Conservation (phyloP, 768 basidiomycete genomes). For the Phanerodontia chrysosporium region DNA sequence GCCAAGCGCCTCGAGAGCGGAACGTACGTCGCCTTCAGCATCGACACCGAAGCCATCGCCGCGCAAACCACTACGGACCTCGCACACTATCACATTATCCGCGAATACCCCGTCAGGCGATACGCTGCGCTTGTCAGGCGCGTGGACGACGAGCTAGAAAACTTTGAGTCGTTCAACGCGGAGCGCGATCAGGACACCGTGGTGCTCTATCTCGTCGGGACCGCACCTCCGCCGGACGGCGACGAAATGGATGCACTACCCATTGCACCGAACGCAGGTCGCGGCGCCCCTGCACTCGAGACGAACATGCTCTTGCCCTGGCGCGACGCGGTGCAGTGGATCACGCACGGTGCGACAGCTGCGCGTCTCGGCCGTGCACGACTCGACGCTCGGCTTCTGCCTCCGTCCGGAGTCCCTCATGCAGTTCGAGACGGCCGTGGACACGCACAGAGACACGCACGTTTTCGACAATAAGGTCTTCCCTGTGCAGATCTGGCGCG, state of each 20-base stretch:
- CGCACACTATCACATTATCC: neutral
- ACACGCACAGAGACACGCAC: slow-evolving; percentile 4
- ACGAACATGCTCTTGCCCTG: slow-evolving; percentile 19
- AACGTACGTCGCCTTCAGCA: neutral
- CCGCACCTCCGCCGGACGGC: neutral
- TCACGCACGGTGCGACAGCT: slow-evolving; percentile 22
- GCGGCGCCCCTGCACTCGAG: neutral
- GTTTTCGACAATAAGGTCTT: slow-evolving; percentile 7
- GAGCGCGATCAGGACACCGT: neutral
- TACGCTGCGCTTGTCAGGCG: slow-evolving; percentile 23
- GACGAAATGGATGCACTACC: neutral
- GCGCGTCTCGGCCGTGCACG: slow-evolving; percentile 12
- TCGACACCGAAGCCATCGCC: neutral
- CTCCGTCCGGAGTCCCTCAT: slow-evolving; percentile 20
- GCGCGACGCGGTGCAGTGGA: slow-evolving; percentile 20
- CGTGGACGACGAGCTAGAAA: slow-evolving; percentile 14
- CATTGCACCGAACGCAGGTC: neutral
- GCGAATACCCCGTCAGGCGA: slow-evolving; percentile 10
- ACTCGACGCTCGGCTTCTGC: slow-evolving; percentile 20
- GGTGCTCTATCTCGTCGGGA: neutral
- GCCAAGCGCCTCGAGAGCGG: neutral
- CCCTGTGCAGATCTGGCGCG: slow-evolving; percentile 24
- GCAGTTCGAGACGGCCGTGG: slow-evolving; percentile 17
- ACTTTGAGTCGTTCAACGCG: neutral
- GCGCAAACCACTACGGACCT: neutral